These are phyloP conservation scores for Penicillium samsonianum DNA, from an alignment of 495 filamentous ascomycete genomes.

Conservation along the genomic window DNA sequence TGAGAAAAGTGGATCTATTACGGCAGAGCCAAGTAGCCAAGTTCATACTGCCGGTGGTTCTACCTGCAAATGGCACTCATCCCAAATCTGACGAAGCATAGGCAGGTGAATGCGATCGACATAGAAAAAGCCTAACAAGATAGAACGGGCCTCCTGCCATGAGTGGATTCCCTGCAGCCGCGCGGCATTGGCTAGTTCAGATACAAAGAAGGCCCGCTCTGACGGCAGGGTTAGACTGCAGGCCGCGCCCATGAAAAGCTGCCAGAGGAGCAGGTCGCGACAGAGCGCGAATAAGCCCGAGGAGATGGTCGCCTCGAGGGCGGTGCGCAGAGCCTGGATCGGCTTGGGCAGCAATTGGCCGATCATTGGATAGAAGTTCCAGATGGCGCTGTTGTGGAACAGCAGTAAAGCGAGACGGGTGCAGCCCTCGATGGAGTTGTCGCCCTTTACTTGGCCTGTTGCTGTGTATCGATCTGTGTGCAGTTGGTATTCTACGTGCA, in stretches of 20 bases:
- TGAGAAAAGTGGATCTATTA: background rate
- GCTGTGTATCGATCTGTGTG: slow-evolving; percentile 56
- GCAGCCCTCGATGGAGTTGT: slow-evolving; percentile 48
- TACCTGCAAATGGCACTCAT: slow-evolving; percentile 34
- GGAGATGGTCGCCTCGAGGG: slow-evolving; percentile 40
- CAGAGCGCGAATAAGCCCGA: slow-evolving; percentile 39
- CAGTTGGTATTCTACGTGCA: slow-evolving; percentile 46
- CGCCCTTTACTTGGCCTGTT: slow-evolving; percentile 60
- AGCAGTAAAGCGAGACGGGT: slow-evolving; percentile 45
- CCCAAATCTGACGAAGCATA: slow-evolving; percentile 41
- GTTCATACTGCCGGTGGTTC: slow-evolving; percentile 10
- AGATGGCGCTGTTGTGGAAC: slow-evolving; percentile 50
- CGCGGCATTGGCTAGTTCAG: slow-evolving; percentile 36
- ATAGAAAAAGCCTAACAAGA: slow-evolving; percentile 45
- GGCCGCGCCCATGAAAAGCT: slow-evolving; percentile 43
- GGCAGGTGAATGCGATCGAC: slow-evolving; percentile 41
- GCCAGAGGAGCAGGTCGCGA: slow-evolving; percentile 45
- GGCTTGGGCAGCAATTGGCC: slow-evolving; percentile 44
- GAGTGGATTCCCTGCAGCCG: slow-evolving; percentile 34
- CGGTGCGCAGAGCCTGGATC: slow-evolving; percentile 39
- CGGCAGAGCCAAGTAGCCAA: slow-evolving; percentile 8
- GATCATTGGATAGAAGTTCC: slow-evolving; percentile 48
- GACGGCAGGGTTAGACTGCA: slow-evolving; percentile 34
- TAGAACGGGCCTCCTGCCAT: slow-evolving; percentile 41
- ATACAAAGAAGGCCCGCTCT: slow-evolving; percentile 41